A percentile compares a stretch with the other conserved stretches of the same genome.
Conservation (phyloP, 371 early-diverging fungal species). For the Apophysomyces variabilis region DNA sequence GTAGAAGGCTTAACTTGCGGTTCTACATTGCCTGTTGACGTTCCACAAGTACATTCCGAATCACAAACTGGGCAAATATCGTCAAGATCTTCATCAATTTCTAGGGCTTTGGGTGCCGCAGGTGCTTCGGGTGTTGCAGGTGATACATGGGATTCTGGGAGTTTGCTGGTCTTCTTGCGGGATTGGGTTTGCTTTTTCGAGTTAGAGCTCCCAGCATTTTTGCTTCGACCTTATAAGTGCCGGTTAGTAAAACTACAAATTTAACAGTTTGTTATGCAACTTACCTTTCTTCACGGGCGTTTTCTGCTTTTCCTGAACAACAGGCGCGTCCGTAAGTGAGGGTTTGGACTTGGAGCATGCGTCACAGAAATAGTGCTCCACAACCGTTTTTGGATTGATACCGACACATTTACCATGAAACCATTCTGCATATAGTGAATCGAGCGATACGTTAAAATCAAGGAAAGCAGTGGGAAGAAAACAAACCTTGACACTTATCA, state of each 20-base stretch:
- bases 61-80: slow-evolving; percentile 69
- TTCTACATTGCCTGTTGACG: slow-evolving; percentile 5
- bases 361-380: slow-evolving; percentile 57
- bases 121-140: slow-evolving; percentile 14
- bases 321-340: slow-evolving; percentile 13
- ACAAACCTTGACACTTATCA: slow-evolving; percentile 65
- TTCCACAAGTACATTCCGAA: slow-evolving; percentile 63
- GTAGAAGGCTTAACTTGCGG: not conserved
- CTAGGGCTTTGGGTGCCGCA: slow-evolving; percentile 21
- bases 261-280: not conserved
- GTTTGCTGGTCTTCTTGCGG: slow-evolving; percentile 8
- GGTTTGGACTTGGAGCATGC: slow-evolving; percentile 35
- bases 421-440: slow-evolving; percentile 57
- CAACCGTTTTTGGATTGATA: slow-evolving; percentile 53
- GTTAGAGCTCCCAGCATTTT: slow-evolving; percentile 3
- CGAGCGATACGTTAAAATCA: not conserved
- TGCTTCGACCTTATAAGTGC: slow-evolving; percentile 13
- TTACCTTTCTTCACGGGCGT: slow-evolving; percentile 15
- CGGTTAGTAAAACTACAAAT: not conserved
- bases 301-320: not conserved
- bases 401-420: slow-evolving; percentile 79
- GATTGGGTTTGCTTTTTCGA: slow-evolving; percentile 4
- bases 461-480: not conserved
- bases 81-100: slow-evolving; percentile 48
- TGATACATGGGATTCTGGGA: slow-evolving; percentile 10